Base-by-base conservation (phyloP, 495 filamentous ascomycete genomes). In the Aspergillus funiculosus region DNA sequence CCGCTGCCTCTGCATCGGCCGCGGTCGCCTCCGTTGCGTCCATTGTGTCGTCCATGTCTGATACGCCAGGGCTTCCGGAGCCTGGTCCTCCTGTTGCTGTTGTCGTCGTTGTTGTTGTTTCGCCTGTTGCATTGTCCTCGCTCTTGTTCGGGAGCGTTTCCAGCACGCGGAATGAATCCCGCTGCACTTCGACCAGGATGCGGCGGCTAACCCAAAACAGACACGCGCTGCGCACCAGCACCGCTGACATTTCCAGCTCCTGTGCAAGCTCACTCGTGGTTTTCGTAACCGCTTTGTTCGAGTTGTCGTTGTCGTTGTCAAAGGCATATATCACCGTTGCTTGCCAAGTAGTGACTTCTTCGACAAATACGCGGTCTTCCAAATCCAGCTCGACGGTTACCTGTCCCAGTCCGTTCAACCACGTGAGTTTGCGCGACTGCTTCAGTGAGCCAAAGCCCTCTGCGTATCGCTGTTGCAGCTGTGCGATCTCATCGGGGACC, bases 311-410 rank as follows among this genome's bases (percentile, higher is more conserved):
- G 10, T 65, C 58, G 13, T 68, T 68, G 43, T 87, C 77, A 56
- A 98, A 97, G 5, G 86, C 86, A 56, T 89, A 80, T 47, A 98
- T 88, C 14, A 96, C 85, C 14, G 83, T 87, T 20, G 92, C 92
- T 67, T 95, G 86, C 74, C 86, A 94, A 0, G 88, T 87, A 39
- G 77, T 81, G 9, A 91, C 88, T 43, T 92, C 79, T 32, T 83
- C 74, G 21, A 70, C 74, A 29, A 95, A 74, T 0, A 74, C 78
- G 36, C 92, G 81, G 62, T 98, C 91, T 49, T 82, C 76, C 6
- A 98, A 67, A 46, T 94, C 86, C 2, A 98, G 72, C 48, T 86
- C 81, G 6, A 98, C 82, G 6, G 77, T 80, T 7, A 87, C 87
- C 53, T 83, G 81, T 19, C 90, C 90, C 6, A 94, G 72, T 6